Base-by-base conservation (phyloP, 1,284 basidiomycete genomes). In the Tilletia walkeri region DNA sequence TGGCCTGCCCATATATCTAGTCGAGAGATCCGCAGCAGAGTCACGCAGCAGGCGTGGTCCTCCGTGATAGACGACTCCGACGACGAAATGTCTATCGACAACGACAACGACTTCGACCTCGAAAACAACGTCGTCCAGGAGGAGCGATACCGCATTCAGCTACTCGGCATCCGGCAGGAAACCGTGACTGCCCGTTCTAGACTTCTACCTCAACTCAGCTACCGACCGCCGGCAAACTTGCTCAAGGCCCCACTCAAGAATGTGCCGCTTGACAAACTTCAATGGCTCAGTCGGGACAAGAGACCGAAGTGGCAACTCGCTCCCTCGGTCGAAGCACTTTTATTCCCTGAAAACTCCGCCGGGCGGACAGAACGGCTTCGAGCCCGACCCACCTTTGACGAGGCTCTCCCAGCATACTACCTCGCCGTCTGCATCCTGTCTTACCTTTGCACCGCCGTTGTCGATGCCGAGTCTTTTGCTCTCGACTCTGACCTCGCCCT, bases 71-170 rank as follows among this genome's bases (percentile, higher is more conserved):
- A 53, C 50, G 50, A 56, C 34, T 20, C 34, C 20, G 20, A 63
- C 30, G 36, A 38, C 34, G 16, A 39, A n/a, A 20, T 34, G n/a
- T 36, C 34, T 18, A 34, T 34, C 24, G 56, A 61, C 1, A 14
- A 61, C 30, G 56, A 61, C n/a, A 61, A 30, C 30, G 56, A 61
- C 9, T 34, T 61, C 34, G 56, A 61, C 16, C 59, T 63, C 59
- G 59, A 63, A 4, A 38, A 38, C 30, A 63, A 63, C 34, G 59
- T 63, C 36, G 59, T 39, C 9, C 59, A 63, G 36, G 36, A 18
- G 9, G 59, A 63, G 34, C 38, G 36, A 41, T 63, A 63, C 36
- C 59, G 34, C 59, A 10, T 63, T 16, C 59, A 63, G 5, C 59
- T 63, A 16, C 59, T 63, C 16, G 59, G 36, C 36, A 12, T 63